phyloP scores from a whole-genome alignment of 768 basidiomycete species.

The Trametes coccinea region DNA sequence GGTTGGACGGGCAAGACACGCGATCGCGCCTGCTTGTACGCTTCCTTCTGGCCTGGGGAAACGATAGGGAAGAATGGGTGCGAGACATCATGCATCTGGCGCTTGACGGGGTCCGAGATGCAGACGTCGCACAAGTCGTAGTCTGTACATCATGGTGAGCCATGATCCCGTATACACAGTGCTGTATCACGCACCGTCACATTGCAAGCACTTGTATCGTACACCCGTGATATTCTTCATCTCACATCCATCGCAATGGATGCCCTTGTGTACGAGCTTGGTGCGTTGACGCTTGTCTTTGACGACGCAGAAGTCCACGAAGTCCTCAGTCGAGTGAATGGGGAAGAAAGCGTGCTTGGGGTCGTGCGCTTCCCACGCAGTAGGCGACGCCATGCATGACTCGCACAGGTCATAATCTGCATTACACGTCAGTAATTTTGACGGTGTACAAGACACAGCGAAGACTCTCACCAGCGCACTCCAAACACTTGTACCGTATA shows the following conservation, averaged over 20 bases:
- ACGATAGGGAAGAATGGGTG: slow-evolving; percentile 29
- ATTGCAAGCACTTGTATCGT: slow-evolving; percentile 57
- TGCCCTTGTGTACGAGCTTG: slow-evolving; percentile 43
- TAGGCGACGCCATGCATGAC: slow-evolving; percentile 19
- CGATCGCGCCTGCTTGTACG: slow-evolving; percentile 15
- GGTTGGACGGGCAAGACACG: neutral
- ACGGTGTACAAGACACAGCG: too few species aligned
- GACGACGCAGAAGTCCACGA: slow-evolving; percentile 8
- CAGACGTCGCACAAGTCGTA: slow-evolving; percentile 27
- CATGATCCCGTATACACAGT: neutral
- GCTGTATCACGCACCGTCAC: slow-evolving; percentile 38
- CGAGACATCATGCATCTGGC: slow-evolving; percentile 16
- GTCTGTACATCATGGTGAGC: slow-evolving; percentile 6
- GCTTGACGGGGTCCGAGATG: slow-evolving; percentile 8
- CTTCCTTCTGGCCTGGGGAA: slow-evolving; percentile 5
- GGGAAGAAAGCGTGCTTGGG: slow-evolving; percentile 23
- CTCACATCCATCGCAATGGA: slow-evolving; percentile 66
- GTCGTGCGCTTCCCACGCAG: slow-evolving; percentile 12
- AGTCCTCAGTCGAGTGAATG: slow-evolving; percentile 8
- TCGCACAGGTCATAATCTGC: slow-evolving; percentile 27
- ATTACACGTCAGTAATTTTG: too few species aligned
- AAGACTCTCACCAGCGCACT: slow-evolving; percentile 22
- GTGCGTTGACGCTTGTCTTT: slow-evolving; percentile 6
- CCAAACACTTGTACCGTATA: slow-evolving; percentile 24
- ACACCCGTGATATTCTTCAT: slow-evolving; percentile 21